Conservation (phyloP, 495 filamentous ascomycete genomes). For the Halenospora varia region DNA sequence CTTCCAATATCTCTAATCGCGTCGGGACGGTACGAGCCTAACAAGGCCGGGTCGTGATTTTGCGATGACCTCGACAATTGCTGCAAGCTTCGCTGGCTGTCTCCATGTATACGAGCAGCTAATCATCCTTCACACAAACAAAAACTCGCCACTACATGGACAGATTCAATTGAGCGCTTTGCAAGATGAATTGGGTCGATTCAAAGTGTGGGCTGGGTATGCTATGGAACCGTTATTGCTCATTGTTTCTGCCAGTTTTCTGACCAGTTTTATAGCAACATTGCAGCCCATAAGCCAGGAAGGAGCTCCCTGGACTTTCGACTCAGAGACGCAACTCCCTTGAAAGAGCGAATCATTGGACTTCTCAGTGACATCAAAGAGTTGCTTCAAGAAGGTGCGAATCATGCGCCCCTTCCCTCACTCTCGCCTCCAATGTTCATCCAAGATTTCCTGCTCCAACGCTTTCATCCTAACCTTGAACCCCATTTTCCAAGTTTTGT, state of each 20-base stretch:
- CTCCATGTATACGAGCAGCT: neutral
- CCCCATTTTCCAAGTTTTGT: too few species aligned
- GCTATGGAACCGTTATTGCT: neutral
- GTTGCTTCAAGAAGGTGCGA: neutral
- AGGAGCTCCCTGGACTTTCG: conserved; percentile 13
- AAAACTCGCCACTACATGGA: neutral
- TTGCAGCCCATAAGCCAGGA: conserved; percentile 8
- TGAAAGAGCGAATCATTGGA: neutral
- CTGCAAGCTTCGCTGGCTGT: neutral
- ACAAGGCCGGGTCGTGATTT: neutral
- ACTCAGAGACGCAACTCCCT: conserved; percentile 2
- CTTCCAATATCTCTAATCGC: too few species aligned
- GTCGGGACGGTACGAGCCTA: too few species aligned
- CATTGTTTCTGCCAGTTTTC: neutral
- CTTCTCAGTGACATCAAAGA: neutral
- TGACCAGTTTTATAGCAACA: conserved; percentile 5
- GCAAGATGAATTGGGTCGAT: neutral
- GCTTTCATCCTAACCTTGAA: too few species aligned
- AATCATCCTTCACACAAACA: neutral
- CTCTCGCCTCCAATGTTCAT: too few species aligned
- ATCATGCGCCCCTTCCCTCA: neutral
- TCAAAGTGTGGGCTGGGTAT: conserved; percentile 1
- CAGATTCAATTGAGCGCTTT: neutral
- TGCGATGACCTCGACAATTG: neutral
- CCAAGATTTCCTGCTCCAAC: too few species aligned